phyloP scores from a whole-genome alignment of 2,329 filamentous ascomycete species.

The Penicillium sp. region DNA sequence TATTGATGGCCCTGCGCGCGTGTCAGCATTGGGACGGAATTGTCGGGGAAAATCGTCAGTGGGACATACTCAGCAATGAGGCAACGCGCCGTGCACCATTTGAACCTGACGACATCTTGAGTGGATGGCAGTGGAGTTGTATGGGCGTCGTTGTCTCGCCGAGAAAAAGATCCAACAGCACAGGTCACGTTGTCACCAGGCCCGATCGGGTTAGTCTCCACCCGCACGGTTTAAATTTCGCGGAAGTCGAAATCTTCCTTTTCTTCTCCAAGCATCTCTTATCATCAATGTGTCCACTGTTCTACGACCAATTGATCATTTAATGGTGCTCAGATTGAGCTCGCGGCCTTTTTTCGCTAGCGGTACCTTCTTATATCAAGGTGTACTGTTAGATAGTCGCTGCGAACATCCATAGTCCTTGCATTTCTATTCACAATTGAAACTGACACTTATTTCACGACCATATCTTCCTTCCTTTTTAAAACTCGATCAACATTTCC shows the following conservation, averaged over 20 bases:
- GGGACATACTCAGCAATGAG: slow-evolving; percentile 40
- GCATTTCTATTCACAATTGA: neutral
- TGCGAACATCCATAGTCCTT: slow-evolving; percentile 65
- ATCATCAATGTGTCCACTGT: slow-evolving; percentile 79
- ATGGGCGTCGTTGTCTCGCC: slow-evolving; percentile 18
- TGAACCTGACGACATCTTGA: slow-evolving; percentile 43
- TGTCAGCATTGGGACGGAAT: slow-evolving; percentile 13
- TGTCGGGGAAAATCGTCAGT: neutral
- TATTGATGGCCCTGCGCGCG: slow-evolving; percentile 36
- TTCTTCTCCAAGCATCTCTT: slow-evolving; percentile 75
- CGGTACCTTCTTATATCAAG: slow-evolving; percentile 78
- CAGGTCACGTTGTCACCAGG: slow-evolving; percentile 38
- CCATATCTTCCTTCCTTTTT: neutral
- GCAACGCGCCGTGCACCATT: slow-evolving; percentile 45
- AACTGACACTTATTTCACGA: neutral
- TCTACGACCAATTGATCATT: slow-evolving; percentile 89
- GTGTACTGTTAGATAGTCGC: slow-evolving; percentile 96
- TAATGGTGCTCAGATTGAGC: slow-evolving; percentile 79
- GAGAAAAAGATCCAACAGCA: slow-evolving; percentile 39
- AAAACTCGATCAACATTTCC: neutral
- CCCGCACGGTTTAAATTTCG: slow-evolving; percentile 30
- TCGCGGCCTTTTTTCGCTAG: slow-evolving; percentile 97
- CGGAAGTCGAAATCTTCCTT: slow-evolving; percentile 31
- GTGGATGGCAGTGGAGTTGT: slow-evolving; percentile 16
- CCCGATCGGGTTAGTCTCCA: slow-evolving; percentile 24